A percentile compares a stretch with the other conserved stretches of the same genome.
These are phyloP conservation scores for Solanum pennellii DNA, from an alignment of 257 asterid species.

Conservation along the genomic window DNA sequence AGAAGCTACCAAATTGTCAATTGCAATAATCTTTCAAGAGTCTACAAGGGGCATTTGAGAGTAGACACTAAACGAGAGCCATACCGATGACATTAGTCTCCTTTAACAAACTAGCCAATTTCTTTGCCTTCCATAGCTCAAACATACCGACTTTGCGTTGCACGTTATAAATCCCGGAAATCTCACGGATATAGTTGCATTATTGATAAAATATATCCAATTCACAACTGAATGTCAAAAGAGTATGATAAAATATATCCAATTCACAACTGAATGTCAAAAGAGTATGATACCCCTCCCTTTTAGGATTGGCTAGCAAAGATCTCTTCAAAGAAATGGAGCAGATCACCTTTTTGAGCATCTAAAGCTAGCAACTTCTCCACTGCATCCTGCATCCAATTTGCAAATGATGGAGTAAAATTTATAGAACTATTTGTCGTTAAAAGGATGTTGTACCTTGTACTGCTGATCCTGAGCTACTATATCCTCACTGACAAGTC, in stretches of 20 bases:
- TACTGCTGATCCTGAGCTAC: constrained; percentile 59
- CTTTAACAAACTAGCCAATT: neutral
- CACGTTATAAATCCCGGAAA: neutral
- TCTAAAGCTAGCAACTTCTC: constrained; percentile 65
- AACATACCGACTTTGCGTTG: neutral
- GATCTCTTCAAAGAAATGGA: constrained; percentile 44
- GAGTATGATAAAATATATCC: neutral
- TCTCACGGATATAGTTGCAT: neutral
- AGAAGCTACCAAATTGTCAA: neutral
- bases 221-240: neutral
- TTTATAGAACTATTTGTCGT: neutral
- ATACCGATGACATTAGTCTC: neutral
- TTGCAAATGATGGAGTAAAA: neutral
- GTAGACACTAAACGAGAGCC: neutral
- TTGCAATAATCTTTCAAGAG: neutral
- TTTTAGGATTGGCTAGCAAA: constrained; percentile 30
- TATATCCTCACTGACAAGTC: constrained; percentile 42
- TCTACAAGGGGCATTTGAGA: neutral
- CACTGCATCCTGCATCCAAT: constrained; percentile 60
- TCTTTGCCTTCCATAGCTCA: neutral
- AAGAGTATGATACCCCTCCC: neutral
- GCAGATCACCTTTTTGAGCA: constrained; percentile 49
- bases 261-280: neutral
- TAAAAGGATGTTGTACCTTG: constrained; percentile 32
- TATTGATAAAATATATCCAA: neutral